These are phyloP conservation scores for Fomitopsis betulina DNA, from an alignment of 1,284 basidiomycete genomes.

Conservation along the genomic window DNA sequence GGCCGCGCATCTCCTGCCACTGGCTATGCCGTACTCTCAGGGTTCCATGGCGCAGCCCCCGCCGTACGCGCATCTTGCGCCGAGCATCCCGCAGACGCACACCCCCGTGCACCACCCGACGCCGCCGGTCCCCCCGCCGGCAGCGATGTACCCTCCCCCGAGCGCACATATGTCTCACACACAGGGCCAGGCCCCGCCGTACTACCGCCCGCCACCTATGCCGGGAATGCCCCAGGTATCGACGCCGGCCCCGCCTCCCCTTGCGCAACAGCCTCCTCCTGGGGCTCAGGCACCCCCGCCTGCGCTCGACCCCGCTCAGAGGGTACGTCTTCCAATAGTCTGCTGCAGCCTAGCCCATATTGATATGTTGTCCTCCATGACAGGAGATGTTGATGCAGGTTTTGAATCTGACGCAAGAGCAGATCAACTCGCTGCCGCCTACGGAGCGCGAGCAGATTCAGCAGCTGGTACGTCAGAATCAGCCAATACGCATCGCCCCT, in stretches of 20 bases:
- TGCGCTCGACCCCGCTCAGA: conserved; percentile 12
- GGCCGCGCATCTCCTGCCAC: conserved; percentile 21
- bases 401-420: conserved; percentile 78
- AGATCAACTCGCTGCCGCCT: conserved; percentile 83
- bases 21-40: conserved; percentile 20
- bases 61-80: conserved; percentile 26
- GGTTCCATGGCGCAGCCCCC: conserved; percentile 31
- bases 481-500: too few species aligned
- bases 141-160: conserved; percentile 19
- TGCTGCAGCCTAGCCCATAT: not conserved
- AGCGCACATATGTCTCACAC: conserved; percentile 33
- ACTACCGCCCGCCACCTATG: conserved; percentile 37
- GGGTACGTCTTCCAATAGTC: conserved; percentile 24
- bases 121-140: conserved; percentile 18
- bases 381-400: conserved; percentile 87
- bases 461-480: conserved; percentile 58
- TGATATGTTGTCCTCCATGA: not conserved
- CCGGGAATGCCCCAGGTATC: not conserved
- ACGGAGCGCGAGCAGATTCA: conserved; percentile 84
- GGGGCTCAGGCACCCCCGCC: conserved; percentile 25
- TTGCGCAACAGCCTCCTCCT: conserved; percentile 15
- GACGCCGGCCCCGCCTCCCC: conserved; percentile 8
- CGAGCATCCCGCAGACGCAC: conserved; percentile 20
- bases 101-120: conserved; percentile 27
- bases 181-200: conserved; percentile 33